Evolutionary conservation across 768 basidiomycete species (phyloP).

Genomic region (Calocybe indica): DNA sequence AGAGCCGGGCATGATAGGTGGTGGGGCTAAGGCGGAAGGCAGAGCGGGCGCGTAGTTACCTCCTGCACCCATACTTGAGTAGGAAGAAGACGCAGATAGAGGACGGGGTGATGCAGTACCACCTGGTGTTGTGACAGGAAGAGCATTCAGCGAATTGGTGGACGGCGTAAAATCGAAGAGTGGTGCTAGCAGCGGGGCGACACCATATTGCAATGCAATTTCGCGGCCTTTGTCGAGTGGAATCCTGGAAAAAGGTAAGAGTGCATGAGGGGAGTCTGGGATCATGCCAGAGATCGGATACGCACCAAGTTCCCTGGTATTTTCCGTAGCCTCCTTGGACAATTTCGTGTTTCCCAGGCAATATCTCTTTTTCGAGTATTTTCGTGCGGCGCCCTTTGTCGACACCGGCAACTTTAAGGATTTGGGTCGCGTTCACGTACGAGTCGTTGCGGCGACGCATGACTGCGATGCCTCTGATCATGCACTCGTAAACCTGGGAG

Average conservation of each 20-base stretch:
- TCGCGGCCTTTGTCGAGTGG: conserved; percentile 93
- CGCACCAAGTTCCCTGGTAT: conserved; percentile 98
- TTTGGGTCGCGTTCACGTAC: conserved; percentile 98
- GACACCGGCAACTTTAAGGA: conserved; percentile 96
- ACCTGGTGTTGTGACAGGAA: conserved; percentile 48
- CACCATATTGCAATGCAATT: conserved; percentile 88
- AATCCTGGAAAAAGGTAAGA: conserved; percentile 54
- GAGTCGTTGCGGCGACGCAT: conserved; percentile 95
- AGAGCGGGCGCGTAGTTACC: conserved; percentile 38
- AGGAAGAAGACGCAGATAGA: conserved; percentile 64
- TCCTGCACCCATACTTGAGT: conserved; percentile 44
- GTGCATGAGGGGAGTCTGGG: not conserved
- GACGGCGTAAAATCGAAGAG: conserved; percentile 91
- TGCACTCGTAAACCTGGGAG: conserved; percentile 89
- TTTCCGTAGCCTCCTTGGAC: conserved; percentile 99
- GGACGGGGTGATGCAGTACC: conserved; percentile 54
- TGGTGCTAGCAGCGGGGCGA: conserved; percentile 79
- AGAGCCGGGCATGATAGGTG: conserved; percentile 84
- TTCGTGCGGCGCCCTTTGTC: conserved; percentile 96
- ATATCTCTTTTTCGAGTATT: conserved; percentile 95
- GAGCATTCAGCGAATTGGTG: conserved; percentile 60
- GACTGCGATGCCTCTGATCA: conserved; percentile 97
- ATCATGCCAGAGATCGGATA: conserved; percentile 5
- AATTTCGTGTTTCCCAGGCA: conserved; percentile 94
- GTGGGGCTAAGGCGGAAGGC: conserved; percentile 62